A percentile compares a stretch with the other conserved stretches of the same genome.
These are phyloP conservation scores for Cladosporium sp. DNA, from an alignment of 2,329 filamentous ascomycete genomes.

Conservation along the genomic window DNA sequence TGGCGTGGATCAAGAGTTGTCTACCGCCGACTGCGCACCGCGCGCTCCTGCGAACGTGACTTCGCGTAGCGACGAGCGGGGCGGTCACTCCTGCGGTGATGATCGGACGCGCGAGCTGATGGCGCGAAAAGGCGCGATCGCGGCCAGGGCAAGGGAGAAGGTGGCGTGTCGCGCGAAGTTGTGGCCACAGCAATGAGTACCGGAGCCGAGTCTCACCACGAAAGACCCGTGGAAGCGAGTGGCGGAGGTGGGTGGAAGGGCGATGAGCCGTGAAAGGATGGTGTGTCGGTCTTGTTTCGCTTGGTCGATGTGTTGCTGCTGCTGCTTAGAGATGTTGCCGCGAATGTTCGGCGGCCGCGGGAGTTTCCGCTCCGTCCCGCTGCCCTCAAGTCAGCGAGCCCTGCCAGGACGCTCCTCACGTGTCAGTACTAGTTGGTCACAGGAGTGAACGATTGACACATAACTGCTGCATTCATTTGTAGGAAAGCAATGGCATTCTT, in stretches of 20 bases:
- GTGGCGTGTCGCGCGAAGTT: neutral
- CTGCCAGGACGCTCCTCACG: no score
- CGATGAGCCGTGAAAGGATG: neutral
- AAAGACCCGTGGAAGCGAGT: neutral
- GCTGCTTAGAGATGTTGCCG: slow-evolving; percentile 10
- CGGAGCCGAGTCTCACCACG: neutral
- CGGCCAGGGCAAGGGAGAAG: neutral
- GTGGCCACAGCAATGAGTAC: no score
- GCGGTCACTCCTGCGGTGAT: neutral
- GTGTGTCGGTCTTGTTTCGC: neutral
- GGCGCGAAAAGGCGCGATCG: slow-evolving; percentile 5
- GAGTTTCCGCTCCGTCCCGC: neutral
- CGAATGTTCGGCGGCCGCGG: neutral
- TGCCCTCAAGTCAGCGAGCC: no score
- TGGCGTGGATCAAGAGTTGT: slow-evolving; percentile 5
- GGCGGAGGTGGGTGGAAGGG: slow-evolving; percentile 3
- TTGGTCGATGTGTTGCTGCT: neutral
- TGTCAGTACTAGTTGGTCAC: no score
- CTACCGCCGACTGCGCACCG: slow-evolving; percentile 1
- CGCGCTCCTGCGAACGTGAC: slow-evolving; percentile 1
- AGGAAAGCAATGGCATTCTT: no score
- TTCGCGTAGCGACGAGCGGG: neutral
- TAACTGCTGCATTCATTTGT: no score
- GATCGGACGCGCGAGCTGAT: slow-evolving; percentile 3
- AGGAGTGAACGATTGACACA: no score